Conservation (phyloP, 495 filamentous ascomycete genomes). For the Xylaria venustula region DNA sequence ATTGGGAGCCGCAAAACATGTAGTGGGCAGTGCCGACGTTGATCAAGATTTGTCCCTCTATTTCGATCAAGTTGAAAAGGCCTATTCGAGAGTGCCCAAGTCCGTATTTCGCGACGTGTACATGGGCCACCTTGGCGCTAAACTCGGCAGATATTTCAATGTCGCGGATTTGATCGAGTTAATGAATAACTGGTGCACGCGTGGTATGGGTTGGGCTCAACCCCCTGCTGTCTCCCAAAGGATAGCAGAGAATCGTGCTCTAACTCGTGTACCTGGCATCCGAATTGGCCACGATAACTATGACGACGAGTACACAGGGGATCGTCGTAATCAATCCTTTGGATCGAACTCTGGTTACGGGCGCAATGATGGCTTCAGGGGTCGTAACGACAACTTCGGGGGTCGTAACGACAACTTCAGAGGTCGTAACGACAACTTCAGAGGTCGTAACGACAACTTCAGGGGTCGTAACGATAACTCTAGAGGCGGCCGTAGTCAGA, state of each 20-base stretch:
- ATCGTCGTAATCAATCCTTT: no score
- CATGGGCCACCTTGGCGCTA: slow-evolving; percentile 50
- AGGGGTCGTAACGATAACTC: slow-evolving; percentile 22
- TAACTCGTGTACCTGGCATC: slow-evolving; percentile 44
- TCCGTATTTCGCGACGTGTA: slow-evolving; percentile 40
- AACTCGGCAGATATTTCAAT: slow-evolving; percentile 23
- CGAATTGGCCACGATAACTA: slow-evolving; percentile 35
- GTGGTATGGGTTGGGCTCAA: slow-evolving; percentile 60
- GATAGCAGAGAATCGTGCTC: slow-evolving; percentile 48
- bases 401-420: neutral
- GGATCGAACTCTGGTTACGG: neutral
- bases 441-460: neutral
- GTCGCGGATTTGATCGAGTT: slow-evolving; percentile 44
- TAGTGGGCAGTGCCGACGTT: slow-evolving; percentile 32
- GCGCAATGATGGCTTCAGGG: neutral
- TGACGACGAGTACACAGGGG: neutral
- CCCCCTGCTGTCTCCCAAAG: slow-evolving; percentile 51
- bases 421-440: neutral
- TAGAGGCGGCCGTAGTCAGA: no score
- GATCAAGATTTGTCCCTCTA: slow-evolving; percentile 33
- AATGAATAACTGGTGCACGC: slow-evolving; percentile 61
- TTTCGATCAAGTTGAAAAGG: slow-evolving; percentile 37
- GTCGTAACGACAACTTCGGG: neutral
- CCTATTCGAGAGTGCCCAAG: slow-evolving; percentile 29
- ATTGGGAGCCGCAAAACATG: slow-evolving; percentile 51